Base-by-base conservation (phyloP, 805 yeast species). In the Pichia occidentalis region DNA sequence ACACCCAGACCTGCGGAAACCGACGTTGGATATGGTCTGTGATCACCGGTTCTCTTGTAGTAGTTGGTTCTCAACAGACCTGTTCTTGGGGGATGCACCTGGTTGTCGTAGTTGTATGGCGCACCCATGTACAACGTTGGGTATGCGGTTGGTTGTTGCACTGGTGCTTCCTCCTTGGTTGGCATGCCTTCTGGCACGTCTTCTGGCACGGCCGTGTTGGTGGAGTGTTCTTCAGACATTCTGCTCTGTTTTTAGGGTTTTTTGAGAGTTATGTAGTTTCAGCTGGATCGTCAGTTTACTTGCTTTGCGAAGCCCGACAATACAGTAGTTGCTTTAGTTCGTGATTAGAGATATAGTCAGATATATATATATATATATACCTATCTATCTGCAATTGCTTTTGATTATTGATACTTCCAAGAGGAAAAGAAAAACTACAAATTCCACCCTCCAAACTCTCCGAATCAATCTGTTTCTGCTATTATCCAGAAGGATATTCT, bases 1-100 rank as follows among this genome's bases (percentile, higher is more conserved):
- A 69, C 61, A 10, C 61, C 57, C 29, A 72, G 56, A 14, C 79
- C 79, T 19, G 72, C 59, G 3, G 77, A 68, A 19, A 73, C 67
- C 3, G 77, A 70, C 36, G 69, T 65, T 32, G 69, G 73, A 44
- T 61, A 67, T 41, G 62, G 68, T 50, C 76, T 69, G 34, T 58
- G 52, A 13, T 47, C 41, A 24, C 46, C 41, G 5, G 78, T 68
- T 40, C 64, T 57, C 16, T 66, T 60, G 43, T 74, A 70, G 41
- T 61, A 56, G 39, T 64, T 68, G 12, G 70, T 68, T 51, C 67
- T 64, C 45, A 72, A 53, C 21, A 45, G 42, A 37, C 62, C 63
- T 12, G 63, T 58, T 46, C 70, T 53, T 32, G 71, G 71, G 36
- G 65, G 68, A 31, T 62, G 53, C 5, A 64, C 52, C 34, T 56